Evolutionary conservation across 176 grass and related monocot species (phyloP).

Genomic region (Lolium multiflorum): DNA sequence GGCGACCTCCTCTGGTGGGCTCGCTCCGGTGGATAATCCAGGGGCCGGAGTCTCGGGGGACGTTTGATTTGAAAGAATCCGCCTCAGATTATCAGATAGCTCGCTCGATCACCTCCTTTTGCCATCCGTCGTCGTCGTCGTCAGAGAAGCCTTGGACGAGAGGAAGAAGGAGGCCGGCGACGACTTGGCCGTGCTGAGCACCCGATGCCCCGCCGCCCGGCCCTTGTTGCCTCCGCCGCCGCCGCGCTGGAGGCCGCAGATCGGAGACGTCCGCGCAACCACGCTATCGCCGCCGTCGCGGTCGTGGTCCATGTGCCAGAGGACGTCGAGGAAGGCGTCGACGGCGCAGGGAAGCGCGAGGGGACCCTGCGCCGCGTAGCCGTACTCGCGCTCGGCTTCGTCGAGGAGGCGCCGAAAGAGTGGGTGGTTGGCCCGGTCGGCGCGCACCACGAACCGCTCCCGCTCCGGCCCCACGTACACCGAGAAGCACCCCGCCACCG

Average conservation of each 20-base stretch:
- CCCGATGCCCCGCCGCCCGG: neutral
- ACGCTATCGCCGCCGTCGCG: neutral
- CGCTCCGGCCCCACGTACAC: slow-evolving; percentile 72
- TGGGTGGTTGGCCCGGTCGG: slow-evolving; percentile 68
- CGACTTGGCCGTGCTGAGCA: slow-evolving; percentile 10
- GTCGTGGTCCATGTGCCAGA: slow-evolving; percentile 61
- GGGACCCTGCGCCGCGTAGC: slow-evolving; percentile 65
- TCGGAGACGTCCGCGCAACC: neutral
- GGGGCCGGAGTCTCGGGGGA: too few relatives aligned
- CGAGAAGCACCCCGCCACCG: slow-evolving; percentile 73
- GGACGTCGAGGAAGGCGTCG: slow-evolving; percentile 64
- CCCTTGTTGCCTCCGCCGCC: neutral
- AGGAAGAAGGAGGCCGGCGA: neutral
- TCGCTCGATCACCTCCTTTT: neutral
- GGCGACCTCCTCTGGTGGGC: too few relatives aligned
- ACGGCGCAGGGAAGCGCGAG: slow-evolving; percentile 75
- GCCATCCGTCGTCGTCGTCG: neutral
- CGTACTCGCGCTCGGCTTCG: slow-evolving; percentile 76
- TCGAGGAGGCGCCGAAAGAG: slow-evolving; percentile 75
- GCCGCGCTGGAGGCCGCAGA: slow-evolving; percentile 3
- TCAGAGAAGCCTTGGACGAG: neutral
- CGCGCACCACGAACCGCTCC: slow-evolving; percentile 74
- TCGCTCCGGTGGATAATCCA: too few relatives aligned
- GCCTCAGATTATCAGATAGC: too few relatives aligned
- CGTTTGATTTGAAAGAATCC: too few relatives aligned